Evolutionary conservation across 345 rosid genomes (phyloP).

Genomic region (Salix exigua): DNA sequence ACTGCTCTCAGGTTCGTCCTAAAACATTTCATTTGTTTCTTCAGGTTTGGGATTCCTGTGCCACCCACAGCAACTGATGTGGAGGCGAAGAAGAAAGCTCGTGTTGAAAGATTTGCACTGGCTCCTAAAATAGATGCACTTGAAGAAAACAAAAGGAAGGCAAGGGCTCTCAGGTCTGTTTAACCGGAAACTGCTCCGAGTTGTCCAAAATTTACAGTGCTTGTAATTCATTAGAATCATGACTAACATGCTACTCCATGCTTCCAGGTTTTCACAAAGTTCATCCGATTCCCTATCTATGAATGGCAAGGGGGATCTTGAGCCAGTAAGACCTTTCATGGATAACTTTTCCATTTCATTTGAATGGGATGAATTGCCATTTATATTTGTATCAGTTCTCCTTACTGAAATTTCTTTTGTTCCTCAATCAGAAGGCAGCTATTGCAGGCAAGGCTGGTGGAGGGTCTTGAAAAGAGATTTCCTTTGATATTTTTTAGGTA

Average conservation of each 20-base stretch:
- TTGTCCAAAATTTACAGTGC: not conserved
- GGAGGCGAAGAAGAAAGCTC: slow-evolving; percentile 82
- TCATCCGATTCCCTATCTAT: slow-evolving; percentile 40
- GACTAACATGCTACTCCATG: not conserved
- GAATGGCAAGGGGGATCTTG: slow-evolving; percentile 48
- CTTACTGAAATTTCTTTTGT: slow-evolving; percentile 5
- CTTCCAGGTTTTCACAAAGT: slow-evolving; percentile 59
- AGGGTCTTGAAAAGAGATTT: slow-evolving; percentile 37
- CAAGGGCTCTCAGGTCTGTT: slow-evolving; percentile 68
- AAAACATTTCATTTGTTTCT: not conserved
- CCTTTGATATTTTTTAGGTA: slow-evolving; percentile 35
- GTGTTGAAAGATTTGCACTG: slow-evolving; percentile 71
- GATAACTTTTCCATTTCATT: not conserved
- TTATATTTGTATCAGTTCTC: not conserved
- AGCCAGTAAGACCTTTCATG: slow-evolving; percentile 34
- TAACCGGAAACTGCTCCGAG: not conserved
- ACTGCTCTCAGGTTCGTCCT: not conserved
- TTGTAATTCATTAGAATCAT: not conserved
- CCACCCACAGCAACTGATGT: slow-evolving; percentile 42
- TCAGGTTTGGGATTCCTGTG: slow-evolving; percentile 67
- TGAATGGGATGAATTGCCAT: not conserved
- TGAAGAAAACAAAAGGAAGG: slow-evolving; percentile 81
- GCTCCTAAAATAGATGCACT: slow-evolving; percentile 44
- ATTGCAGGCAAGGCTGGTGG: slow-evolving; percentile 61
- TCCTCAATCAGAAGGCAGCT: slow-evolving; percentile 50